phyloP scores from a whole-genome alignment of 2,329 filamentous ascomycete species.

The Aspergillus quadricinctus region DNA sequence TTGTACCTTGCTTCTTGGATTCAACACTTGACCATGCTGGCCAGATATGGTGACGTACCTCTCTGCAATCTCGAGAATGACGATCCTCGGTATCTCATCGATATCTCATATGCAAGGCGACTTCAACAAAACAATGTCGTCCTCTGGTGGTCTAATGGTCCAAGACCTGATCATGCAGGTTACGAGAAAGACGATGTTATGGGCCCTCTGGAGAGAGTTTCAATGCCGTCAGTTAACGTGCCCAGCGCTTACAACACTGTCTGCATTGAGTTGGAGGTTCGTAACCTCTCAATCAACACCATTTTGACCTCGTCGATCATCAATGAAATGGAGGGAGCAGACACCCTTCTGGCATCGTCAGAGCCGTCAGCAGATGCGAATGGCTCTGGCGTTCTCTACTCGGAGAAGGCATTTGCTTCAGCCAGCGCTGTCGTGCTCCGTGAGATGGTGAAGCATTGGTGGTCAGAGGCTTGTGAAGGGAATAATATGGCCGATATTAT shows the following conservation, averaged over 20 bases:
- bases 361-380: slow-evolving; percentile 57
- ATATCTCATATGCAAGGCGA: slow-evolving; percentile 87
- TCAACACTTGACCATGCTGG: slow-evolving; percentile 77
- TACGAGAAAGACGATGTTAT: slow-evolving; percentile 90
- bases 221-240: slow-evolving; percentile 90
- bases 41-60: slow-evolving; percentile 88
- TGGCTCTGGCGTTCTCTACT: slow-evolving; percentile 67
- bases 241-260: slow-evolving; percentile 93
- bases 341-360: slow-evolving; percentile 79
- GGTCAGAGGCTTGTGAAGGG: slow-evolving; percentile 85
- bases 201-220: slow-evolving; percentile 75
- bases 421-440: slow-evolving; percentile 85
- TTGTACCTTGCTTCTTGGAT: slow-evolving; percentile 92
- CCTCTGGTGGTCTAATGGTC: slow-evolving; percentile 89
- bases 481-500: slow-evolving; percentile 96
- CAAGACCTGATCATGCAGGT: slow-evolving; percentile 89
- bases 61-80: slow-evolving; percentile 93
- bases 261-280: slow-evolving; percentile 89
- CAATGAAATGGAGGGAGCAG: slow-evolving; percentile 89
- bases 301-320: slow-evolving; percentile 94
- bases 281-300: slow-evolving; percentile 95
- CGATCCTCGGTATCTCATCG: slow-evolving; percentile 90
- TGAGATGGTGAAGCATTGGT: slow-evolving; percentile 99
- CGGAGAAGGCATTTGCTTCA: slow-evolving; percentile 88
- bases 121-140: slow-evolving; percentile 89